Percentiles rank a stretch among this genome's conserved stretches.
These are phyloP conservation scores for Aspergillus persii DNA, from an alignment of 2,329 filamentous ascomycete genomes.

Conservation along the genomic window DNA sequence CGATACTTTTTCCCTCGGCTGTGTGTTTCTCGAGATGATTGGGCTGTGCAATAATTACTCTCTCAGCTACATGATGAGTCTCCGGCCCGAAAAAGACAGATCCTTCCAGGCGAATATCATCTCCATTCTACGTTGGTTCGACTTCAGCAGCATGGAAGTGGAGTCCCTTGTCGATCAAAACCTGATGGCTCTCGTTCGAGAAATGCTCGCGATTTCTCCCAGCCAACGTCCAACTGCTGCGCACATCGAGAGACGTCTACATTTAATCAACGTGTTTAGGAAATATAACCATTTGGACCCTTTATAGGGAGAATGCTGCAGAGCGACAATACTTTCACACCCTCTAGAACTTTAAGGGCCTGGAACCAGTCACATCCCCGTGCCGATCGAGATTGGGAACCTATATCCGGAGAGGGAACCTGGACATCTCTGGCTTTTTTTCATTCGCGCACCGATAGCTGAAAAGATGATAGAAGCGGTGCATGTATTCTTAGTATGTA, in stretches of 20 bases:
- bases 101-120: neutral
- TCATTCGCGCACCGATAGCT: neutral
- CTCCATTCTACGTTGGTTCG: neutral
- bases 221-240: neutral
- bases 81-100: neutral
- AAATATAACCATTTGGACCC: neutral
- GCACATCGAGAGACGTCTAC: neutral
- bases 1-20: neutral
- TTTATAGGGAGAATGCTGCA: neutral
- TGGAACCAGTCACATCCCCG: neutral
- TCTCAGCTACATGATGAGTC: neutral
- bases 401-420: neutral
- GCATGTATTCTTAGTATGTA: neutral
- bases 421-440: neutral
- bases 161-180: neutral
- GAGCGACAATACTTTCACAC: neutral
- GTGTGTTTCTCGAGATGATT: conserved; percentile 1
- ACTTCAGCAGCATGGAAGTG: neutral
- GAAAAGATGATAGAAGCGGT: neutral
- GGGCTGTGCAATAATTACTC: neutral
- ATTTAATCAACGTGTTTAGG: neutral
- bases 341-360: neutral
- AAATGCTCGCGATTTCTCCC: neutral
- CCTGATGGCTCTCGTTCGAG: neutral
- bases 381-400: neutral